Evolutionary conservation across 2,329 filamentous ascomycete genomes (phyloP).

Genomic region (Eutypa lata): DNA sequence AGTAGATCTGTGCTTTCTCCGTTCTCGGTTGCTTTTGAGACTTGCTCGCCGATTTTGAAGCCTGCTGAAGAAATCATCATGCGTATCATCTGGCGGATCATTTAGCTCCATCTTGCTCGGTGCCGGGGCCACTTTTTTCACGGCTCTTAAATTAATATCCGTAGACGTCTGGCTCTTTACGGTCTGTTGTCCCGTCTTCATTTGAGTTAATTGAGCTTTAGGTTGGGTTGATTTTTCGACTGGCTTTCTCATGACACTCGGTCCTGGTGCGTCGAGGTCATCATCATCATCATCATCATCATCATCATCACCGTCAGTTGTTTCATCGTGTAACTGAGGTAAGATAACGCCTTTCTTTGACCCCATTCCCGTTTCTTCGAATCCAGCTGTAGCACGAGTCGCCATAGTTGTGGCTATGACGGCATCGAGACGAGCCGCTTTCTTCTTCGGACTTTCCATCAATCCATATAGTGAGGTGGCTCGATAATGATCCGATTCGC

Average conservation of each 20-base stretch:
- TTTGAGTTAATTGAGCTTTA: background rate
- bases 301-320: conserved; percentile 11
- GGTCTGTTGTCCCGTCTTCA: background rate
- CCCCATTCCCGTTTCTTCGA: conserved; percentile 8
- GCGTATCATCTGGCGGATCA: conserved; percentile 10
- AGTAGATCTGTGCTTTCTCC: conserved; percentile 13
- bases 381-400: conserved; percentile 26
- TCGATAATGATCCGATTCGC: conserved; percentile 22
- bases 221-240: background rate
- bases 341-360: conserved; percentile 1
- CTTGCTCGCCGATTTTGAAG: conserved; percentile 22
- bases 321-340: conserved; percentile 7
- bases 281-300: conserved; percentile 17
- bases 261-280: conserved; percentile 13
- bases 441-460: conserved; percentile 39
- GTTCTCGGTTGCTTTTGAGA: conserved; percentile 15
- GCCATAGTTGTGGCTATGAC: conserved; percentile 10
- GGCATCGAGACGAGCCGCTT: conserved; percentile 17
- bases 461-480: conserved; percentile 38
- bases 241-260: background rate
- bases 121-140: background rate
- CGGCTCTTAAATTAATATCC: background rate
- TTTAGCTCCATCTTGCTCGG: conserved; percentile 3
- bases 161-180: background rate
- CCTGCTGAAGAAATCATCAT: conserved; percentile 17